Evolutionary conservation across 768 basidiomycete species (phyloP), one percentile per base, ranked within the genome.

Genomic region (Psilocybe cubensis): DNA sequence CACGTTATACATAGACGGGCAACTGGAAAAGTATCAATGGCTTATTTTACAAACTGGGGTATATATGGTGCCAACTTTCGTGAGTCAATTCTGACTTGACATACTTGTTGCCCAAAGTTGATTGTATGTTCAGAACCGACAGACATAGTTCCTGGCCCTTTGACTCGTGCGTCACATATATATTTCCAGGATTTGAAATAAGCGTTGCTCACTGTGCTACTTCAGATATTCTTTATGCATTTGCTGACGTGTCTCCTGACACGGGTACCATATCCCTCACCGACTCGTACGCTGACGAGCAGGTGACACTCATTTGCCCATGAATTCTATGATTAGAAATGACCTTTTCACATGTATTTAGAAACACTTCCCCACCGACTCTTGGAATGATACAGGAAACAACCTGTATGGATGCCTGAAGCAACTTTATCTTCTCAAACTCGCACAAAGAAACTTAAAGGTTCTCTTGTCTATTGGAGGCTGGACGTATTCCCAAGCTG

Each of bases 361-460:
- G 87, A 88, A 88, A 83, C 87, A 84, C 62, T 90, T 80, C 73
- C 75, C 87, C 0, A 79, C 80, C 2, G 91, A 93, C 65, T 84
- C 84, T 10, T 92, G 89, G 91, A 75, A 77, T 62, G 90, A 92
- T 18, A 59, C 75, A 1, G 92, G 91, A 18, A 91, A 85, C 69
- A 92, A 93, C 64, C 73, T 93, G 4, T 94, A 92, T 60, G 91
- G 91, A 0, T 87, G 85, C 69, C 72, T 94, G 65, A 93, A 93
- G 74, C 92, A 93, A 67, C 78, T 89, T 27, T 75, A 74, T 66
- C 75, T 88, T 42, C 64, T 88, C 57, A 90, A 90, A 69, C 67
- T 88, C 35, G 68, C 81, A 41, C 77, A 86, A 63, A 77, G 87
- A 65, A 79, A 80, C 56, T 64, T 83, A 51, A 81, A 82, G 58